These are phyloP conservation scores for Huntiella savannae DNA, from an alignment of 2,329 filamentous ascomycete genomes.

Conservation along the genomic window DNA sequence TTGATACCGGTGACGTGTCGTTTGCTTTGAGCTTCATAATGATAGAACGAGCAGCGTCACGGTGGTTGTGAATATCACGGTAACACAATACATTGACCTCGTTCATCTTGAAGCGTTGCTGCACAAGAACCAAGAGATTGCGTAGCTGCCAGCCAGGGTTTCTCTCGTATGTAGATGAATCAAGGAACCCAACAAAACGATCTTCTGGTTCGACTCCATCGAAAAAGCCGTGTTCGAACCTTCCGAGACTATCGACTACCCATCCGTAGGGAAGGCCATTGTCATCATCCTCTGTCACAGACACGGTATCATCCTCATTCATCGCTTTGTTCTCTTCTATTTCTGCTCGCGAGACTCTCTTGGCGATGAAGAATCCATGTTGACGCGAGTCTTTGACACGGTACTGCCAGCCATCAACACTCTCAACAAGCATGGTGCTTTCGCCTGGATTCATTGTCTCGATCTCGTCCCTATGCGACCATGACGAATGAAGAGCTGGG, in stretches of 20 bases:
- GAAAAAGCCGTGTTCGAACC: conserved; percentile 81
- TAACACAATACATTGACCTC: conserved; percentile 78
- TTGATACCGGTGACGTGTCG: not conserved
- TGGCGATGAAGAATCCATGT: conserved; percentile 90
- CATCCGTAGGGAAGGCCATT: conserved; percentile 44
- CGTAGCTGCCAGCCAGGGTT: conserved; percentile 85
- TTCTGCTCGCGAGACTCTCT: conserved; percentile 32
- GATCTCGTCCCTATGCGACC: conserved; percentile 44
- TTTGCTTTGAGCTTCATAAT: conserved; percentile 42
- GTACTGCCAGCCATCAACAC: conserved; percentile 75
- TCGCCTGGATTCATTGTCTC: conserved; percentile 45
- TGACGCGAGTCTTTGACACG: conserved; percentile 58
- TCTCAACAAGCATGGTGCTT: conserved; percentile 60
- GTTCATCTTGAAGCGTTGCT: conserved; percentile 59
- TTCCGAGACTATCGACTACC: conserved; percentile 56
- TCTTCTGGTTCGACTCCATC: conserved; percentile 50
- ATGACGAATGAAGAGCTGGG: conserved; percentile 74
- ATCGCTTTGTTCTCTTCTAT: conserved; percentile 17
- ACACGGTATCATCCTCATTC: conserved; percentile 19
- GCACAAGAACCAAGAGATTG: conserved; percentile 70
- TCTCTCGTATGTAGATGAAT: conserved; percentile 75
- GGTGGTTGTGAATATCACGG: conserved; percentile 57
- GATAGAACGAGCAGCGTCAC: conserved; percentile 66
- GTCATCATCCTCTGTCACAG: conserved; percentile 24
- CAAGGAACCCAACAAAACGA: conserved; percentile 69